phyloP scores from a whole-genome alignment of 306 rosid genomes.

The Mucuna pruriens region DNA sequence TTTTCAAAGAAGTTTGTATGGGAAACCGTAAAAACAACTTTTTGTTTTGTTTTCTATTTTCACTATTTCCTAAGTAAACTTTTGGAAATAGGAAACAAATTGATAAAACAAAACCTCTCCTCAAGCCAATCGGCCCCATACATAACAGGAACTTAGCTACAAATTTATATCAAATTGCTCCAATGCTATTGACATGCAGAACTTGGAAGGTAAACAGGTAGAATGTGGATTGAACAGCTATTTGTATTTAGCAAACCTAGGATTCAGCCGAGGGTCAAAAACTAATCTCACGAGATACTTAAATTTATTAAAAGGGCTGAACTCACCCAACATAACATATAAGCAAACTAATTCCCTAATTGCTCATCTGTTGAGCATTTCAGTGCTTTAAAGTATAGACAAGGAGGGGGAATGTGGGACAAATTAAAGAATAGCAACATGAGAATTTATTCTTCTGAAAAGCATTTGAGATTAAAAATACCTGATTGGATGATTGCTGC shows the following conservation, averaged over 20 bases:
- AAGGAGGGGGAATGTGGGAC: not conserved
- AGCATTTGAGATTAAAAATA: constrained; percentile 36
- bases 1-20: not conserved
- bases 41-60: not conserved
- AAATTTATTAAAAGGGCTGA: too few relatives aligned
- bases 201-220: not conserved
- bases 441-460: not conserved
- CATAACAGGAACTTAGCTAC: not conserved
- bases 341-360: constrained; percentile 23
- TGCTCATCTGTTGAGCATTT: not conserved
- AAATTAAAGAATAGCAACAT: constrained; percentile 23
- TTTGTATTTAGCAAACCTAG: too few relatives aligned
- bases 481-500: constrained; percentile 59
- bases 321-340: not conserved
- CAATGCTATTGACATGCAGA: not conserved
- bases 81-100: not conserved
- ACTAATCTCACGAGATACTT: too few relatives aligned
- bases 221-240: not conserved
- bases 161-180: constrained; percentile 15
- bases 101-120: too few relatives aligned
- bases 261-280: too few relatives aligned
- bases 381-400: not conserved
- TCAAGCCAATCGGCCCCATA: not conserved
- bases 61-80: not conserved
- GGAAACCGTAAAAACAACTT: not conserved